Evolutionary conservation across 352 stramenopile genomes (phyloP).

Genomic region (Pseudoperonospora humuli): DNA sequence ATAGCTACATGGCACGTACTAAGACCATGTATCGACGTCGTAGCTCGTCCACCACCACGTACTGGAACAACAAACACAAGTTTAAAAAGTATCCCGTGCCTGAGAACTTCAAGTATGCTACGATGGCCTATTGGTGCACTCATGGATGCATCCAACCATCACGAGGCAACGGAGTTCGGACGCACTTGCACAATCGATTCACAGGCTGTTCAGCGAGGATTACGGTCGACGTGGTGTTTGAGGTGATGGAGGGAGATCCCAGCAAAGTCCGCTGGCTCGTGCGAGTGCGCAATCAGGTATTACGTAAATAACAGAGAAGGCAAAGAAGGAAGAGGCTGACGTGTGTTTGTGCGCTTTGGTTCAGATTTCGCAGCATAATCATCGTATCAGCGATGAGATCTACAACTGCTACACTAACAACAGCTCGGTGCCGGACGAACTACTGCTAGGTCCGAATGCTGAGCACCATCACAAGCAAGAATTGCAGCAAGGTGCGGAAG

Average conservation of each 20-base stretch:
- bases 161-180: slow-evolving; percentile 57
- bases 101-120: slow-evolving; percentile 70
- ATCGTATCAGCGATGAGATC: slow-evolving; percentile 70
- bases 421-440: slow-evolving; percentile 64
- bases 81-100: slow-evolving; percentile 67
- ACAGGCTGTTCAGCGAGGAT: slow-evolving; percentile 67
- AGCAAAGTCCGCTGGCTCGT: slow-evolving; percentile 54
- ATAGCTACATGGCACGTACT: slow-evolving; percentile 51
- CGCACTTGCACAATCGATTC: slow-evolving; percentile 71
- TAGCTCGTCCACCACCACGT: slow-evolving; percentile 59
- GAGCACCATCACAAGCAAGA: slow-evolving; percentile 22
- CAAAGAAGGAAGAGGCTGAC: not conserved
- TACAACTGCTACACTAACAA: slow-evolving; percentile 76
- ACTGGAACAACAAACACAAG: slow-evolving; percentile 71
- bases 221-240: slow-evolving; percentile 68
- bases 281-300: slow-evolving; percentile 66
- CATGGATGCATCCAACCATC: slow-evolving; percentile 77
- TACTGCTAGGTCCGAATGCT: slow-evolving; percentile 34
- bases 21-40: slow-evolving; percentile 73
- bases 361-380: slow-evolving; percentile 71
- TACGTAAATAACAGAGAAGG: not conserved
- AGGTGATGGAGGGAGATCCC: slow-evolving; percentile 30
- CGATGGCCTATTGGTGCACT: slow-evolving; percentile 81
- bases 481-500: slow-evolving; percentile 8
- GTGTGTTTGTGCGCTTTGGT: not conserved